Conservation (phyloP, 495 filamentous ascomycete genomes). For the Elasticomyces elasticus region DNA sequence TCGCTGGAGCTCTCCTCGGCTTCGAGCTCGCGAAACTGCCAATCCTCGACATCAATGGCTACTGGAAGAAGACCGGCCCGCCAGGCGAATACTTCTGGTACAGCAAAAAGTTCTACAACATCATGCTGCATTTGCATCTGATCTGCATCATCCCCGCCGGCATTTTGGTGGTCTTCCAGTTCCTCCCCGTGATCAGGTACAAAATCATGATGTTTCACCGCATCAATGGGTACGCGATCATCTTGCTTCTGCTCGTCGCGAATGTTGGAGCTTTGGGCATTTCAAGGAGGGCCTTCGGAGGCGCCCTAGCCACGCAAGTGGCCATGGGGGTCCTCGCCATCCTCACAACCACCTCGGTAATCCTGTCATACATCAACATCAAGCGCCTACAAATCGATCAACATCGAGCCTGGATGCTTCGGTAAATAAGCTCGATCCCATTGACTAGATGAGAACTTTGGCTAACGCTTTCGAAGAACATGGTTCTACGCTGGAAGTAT, state of each 20-base stretch:
- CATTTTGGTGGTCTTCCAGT: conserved; percentile 41
- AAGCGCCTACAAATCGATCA: conserved; percentile 45
- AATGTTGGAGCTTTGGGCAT: conserved; percentile 39
- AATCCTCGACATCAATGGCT: conserved; percentile 31
- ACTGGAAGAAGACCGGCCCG: conserved; percentile 12
- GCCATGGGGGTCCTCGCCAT: conserved; percentile 31
- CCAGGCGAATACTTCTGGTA: conserved; percentile 45
- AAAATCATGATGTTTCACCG: conserved; percentile 40
- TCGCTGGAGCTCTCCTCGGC: conserved; percentile 25
- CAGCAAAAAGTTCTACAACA: conserved; percentile 25
- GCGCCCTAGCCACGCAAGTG: conserved; percentile 34
- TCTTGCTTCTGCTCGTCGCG: conserved; percentile 33
- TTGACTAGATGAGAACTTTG: too few relatives aligned
- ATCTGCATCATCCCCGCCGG: conserved; percentile 36
- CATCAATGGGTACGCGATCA: conserved; percentile 42
- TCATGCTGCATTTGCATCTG: conserved; percentile 43
- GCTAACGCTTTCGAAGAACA: too few relatives aligned
- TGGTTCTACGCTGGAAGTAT: conserved; percentile 41
- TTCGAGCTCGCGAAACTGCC: conserved; percentile 23
- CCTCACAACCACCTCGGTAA: conserved; percentile 28
- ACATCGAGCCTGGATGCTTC: conserved; percentile 49
- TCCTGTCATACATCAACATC: conserved; percentile 40
- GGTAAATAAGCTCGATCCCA: too few relatives aligned
- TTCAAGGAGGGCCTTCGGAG: conserved; percentile 37
- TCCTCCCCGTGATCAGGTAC: conserved; percentile 42